These are phyloP conservation scores for Populus trichocarpa DNA, from an alignment of 441 rosid genomes.

Conservation along the genomic window DNA sequence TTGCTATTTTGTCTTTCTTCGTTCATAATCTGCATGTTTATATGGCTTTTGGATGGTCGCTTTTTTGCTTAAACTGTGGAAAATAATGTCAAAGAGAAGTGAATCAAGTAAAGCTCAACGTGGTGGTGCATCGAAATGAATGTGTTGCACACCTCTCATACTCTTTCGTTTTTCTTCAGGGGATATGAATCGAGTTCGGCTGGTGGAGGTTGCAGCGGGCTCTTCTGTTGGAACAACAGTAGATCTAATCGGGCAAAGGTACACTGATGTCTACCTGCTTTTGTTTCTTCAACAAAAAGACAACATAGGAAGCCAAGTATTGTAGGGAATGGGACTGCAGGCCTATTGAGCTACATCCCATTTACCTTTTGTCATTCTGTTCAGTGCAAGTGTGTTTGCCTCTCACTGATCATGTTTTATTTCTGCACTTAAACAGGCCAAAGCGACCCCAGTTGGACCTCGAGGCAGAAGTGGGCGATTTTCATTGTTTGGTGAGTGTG, in stretches of 20 bases:
- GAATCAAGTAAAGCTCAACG: neutral
- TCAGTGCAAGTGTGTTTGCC: neutral
- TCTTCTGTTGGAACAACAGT: slow-evolving; percentile 77
- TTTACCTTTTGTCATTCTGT: neutral
- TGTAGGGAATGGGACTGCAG: neutral
- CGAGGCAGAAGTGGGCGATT: slow-evolving; percentile 39
- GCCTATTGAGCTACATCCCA: neutral
- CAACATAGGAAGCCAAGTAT: neutral
- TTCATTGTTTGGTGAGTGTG: slow-evolving; percentile 65
- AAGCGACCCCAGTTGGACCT: slow-evolving; percentile 43
- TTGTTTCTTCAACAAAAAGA: too few species aligned
- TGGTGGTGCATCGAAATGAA: neutral
- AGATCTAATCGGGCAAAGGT: slow-evolving; percentile 63
- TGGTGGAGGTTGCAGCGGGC: slow-evolving; percentile 67
- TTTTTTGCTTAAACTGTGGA: neutral
- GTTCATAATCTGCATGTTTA: neutral
- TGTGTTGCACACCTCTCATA: neutral
- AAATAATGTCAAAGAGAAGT: neutral
- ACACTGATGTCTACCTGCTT: slow-evolving; percentile 4
- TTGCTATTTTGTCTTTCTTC: neutral
- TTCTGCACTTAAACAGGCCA: slow-evolving; percentile 39
- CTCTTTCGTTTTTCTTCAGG: slow-evolving; percentile 39
- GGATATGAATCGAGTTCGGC: slow-evolving; percentile 86
- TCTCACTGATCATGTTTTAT: neutral
- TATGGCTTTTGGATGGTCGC: neutral